phyloP scores from a whole-genome alignment of 768 basidiomycete genomes.

The Galerina sulciceps region DNA sequence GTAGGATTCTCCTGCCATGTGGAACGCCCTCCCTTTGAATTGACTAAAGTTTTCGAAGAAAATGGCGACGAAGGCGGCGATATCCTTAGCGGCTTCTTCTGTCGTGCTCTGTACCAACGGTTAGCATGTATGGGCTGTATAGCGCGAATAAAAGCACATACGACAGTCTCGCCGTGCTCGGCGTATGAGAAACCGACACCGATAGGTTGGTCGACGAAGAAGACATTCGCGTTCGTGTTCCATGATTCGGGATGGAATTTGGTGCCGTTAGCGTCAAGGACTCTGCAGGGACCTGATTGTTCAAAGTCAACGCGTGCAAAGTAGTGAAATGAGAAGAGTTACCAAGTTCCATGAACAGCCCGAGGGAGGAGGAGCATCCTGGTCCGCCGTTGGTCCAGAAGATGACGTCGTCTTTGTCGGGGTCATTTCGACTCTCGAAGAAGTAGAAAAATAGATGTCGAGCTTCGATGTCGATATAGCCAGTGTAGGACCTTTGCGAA shows the following conservation, averaged over 20 bases:
- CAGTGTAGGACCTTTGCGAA: constrained; percentile 56
- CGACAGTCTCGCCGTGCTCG: constrained; percentile 63
- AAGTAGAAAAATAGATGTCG: constrained; percentile 78
- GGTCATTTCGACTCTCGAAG: constrained; percentile 70
- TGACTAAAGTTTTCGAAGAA: constrained; percentile 77
- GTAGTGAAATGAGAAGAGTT: constrained; percentile 35
- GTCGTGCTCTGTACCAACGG: constrained; percentile 52
- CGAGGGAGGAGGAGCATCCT: constrained; percentile 49
- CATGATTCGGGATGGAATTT: constrained; percentile 63
- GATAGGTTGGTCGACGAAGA: constrained; percentile 67
- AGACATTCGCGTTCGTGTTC: constrained; percentile 69
- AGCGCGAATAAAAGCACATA: constrained; percentile 19
- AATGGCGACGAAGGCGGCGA: constrained; percentile 71
- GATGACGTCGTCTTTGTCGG: constrained; percentile 63
- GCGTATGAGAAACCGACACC: constrained; percentile 70
- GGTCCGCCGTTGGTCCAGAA: constrained; percentile 59
- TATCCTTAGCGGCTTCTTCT: constrained; percentile 70
- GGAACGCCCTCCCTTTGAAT: constrained; percentile 70
- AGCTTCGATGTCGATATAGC: constrained; percentile 68
- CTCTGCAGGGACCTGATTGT: constrained; percentile 67
- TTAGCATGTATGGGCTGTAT: not conserved
- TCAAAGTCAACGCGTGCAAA: not conserved
- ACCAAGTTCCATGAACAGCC: constrained; percentile 77
- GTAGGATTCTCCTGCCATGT: constrained; percentile 79
- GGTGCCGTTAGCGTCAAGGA: constrained; percentile 53